Evolutionary conservation across 305 asterid genomes (phyloP).

Genomic region (Galium porrigens): DNA sequence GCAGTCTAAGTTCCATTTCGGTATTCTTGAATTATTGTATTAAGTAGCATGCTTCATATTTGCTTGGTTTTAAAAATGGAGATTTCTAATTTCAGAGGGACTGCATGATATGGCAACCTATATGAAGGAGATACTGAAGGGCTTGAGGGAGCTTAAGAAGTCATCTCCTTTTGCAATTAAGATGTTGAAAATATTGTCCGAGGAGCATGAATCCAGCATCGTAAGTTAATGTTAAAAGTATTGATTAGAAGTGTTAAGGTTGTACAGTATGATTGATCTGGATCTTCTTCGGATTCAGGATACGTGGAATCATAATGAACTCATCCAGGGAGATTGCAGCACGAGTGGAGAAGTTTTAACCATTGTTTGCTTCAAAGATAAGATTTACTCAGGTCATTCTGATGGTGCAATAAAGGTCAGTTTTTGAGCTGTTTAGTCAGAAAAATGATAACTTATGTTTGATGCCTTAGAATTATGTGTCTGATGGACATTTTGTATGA

Average conservation of each 20-base stretch:
- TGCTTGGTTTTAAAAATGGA: background rate
- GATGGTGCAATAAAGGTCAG: constrained; percentile 72
- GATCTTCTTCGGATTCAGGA: constrained; percentile 34
- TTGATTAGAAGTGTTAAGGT: background rate
- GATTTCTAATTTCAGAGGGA: constrained; percentile 41
- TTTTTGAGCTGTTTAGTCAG: background rate
- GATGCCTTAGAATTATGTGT: background rate
- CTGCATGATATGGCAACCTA: constrained; percentile 40
- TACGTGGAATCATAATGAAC: constrained; percentile 57
- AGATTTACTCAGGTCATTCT: constrained; percentile 60
- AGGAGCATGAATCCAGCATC: constrained; percentile 53
- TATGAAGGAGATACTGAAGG: constrained; percentile 57
- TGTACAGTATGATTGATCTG: background rate
- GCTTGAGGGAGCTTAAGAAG: constrained; percentile 67
- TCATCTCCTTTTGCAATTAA: constrained; percentile 53
- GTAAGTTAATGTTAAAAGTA: constrained; percentile 27
- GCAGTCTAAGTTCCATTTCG: too few species aligned
- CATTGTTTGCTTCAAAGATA: constrained; percentile 36
- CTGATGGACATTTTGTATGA: constrained; percentile 18
- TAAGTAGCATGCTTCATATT: too few species aligned
- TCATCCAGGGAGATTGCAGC: constrained; percentile 51
- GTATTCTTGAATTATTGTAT: too few species aligned
- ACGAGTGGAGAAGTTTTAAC: constrained; percentile 55
- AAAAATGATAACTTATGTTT: background rate
- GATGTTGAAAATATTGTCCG: constrained; percentile 51